Base-by-base conservation (phyloP, 2,329 filamentous ascomycete species). In the Achaetomium macrosporum region DNA sequence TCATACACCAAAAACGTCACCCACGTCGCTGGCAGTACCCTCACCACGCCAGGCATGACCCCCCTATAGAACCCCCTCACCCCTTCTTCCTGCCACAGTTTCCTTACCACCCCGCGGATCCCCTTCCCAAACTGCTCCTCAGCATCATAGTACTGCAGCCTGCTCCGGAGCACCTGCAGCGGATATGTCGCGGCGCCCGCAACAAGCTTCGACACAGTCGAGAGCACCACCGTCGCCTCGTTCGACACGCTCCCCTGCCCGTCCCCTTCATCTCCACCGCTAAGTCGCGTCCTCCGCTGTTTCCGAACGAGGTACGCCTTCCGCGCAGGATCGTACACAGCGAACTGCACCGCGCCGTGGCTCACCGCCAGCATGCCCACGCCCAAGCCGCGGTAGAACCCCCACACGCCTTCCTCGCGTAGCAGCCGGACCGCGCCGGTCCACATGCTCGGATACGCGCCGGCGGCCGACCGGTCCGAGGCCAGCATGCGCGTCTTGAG, bases 1-100 rank as follows among this genome's bases (percentile, higher is more conserved):
- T 99, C 93, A 71, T 97, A 97, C 20, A 97, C 91, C 63, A 99
- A 71, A 67, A 99, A 97, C 1, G 92, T 97, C 50, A 96, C 89
- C 81, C 93, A 95, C 3, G 93, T 97, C 31, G 90, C 91, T 3
- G 93, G 93, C 69, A 99, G 76, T 29, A 97, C 93, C 56, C 93
- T 81, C 48, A 96, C 75, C n/a, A 96, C 79, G 60, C 92, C 95
- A 1, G 92, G 91, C 39, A 89, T 83, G 53, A 97, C 74, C 1
- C 93, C 93, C 59, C 91, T 89, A 70, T 97, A 99, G 70, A 96
- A 97, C 0, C 92, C 92, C 10, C 79, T 73, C 31, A 87, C 55
- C 0, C 93, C 91, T 65, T 96, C 91, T 60, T 88, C 85, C 50
- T 65, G 72, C 83, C 88, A 96, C 30, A 95, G 83, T 70, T 87